Base-by-base conservation (phyloP, 345 rosid species). In the Bruguiera gymnorhiza region DNA sequence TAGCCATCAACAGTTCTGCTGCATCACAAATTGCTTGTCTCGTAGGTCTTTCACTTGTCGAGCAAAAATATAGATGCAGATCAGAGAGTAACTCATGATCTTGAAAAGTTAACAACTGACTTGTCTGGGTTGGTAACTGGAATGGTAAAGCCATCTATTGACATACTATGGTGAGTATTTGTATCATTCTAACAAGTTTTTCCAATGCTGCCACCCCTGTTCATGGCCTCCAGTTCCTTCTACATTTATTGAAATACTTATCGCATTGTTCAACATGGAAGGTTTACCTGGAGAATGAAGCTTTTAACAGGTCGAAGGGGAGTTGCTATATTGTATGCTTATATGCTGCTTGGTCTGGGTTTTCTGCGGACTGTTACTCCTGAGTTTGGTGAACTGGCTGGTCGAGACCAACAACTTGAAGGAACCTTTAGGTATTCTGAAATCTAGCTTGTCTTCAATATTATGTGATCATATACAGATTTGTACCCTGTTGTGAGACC, bases 281-380 rank as follows among this genome's bases (percentile, higher is more conserved):
- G 98, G 99, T 92, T 95, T 76, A 90, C 99, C 62, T 95, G 99
- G 99, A 93, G 99, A 83, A 95, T 95, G 99, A 92, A 88, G 89
- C 86, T 86, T 57, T 78, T 95, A 86, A 92, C 96, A 34, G 99
- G 99, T 63, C 91, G 53, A 76, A 90, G 97, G 73, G 99, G 99
- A 67, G 98, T 95, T 72, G 86, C 90, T 77, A 92, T 95, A 69
- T 84, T 95, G 73, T 95, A 95, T 81, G 82, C 91, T 50, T 95
- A 95, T 80, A 95, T 95, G 99, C 82, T 92, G 66, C 85, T 95
- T 60, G 97, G 99, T 77, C 83, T 92, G 57, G 99, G 98, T 70
- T 90, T 95, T 80, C 83, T 95, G 62, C 85, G 99, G 82, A 79
- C 81, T 57, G 88, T 90, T 63, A 88, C 98, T 67, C 99, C 99